A percentile compares a stretch with the other conserved stretches of the same genome.
phyloP scores from a whole-genome alignment of 2,329 filamentous ascomycete species.

The Mycocentrospora acerina region DNA sequence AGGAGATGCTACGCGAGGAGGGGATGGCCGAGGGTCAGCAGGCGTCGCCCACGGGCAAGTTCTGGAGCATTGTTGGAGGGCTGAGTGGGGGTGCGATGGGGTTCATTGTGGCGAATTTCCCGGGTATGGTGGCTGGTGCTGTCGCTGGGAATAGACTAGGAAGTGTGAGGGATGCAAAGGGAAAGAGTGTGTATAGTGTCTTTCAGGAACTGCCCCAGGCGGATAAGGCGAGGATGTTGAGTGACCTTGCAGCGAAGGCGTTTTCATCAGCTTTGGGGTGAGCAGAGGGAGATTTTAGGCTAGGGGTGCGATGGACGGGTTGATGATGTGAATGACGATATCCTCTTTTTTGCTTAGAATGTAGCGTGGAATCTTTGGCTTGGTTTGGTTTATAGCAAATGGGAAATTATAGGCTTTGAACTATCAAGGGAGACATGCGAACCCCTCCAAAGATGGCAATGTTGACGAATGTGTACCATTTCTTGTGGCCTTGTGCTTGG shows the following conservation, averaged over 20 bases:
- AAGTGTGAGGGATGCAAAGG: constrained; percentile 82
- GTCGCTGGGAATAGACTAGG: constrained; percentile 93
- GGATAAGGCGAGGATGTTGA: constrained; percentile 78
- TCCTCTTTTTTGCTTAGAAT: constrained; percentile 6
- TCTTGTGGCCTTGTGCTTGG: too few relatives aligned
- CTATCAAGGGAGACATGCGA: too few relatives aligned
- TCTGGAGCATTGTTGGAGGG: constrained; percentile 86
- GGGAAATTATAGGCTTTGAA: too few relatives aligned
- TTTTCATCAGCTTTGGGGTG: constrained; percentile 71
- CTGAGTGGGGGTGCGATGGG: constrained; percentile 86
- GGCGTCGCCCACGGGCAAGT: constrained; percentile 65
- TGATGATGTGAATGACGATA: constrained; percentile 16
- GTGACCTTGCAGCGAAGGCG: constrained; percentile 81
- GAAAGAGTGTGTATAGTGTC: constrained; percentile 92
- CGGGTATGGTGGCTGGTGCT: constrained; percentile 83
- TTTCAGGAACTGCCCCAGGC: constrained; percentile 84
- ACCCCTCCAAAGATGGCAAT: too few relatives aligned
- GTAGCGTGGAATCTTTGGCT: too few relatives aligned
- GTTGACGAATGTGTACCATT: too few relatives aligned
- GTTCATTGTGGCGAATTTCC: constrained; percentile 92
- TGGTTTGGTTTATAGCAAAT: too few relatives aligned
- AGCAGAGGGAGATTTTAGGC: constrained; percentile 3
- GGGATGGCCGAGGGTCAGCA: constrained; percentile 68
- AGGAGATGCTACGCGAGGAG: constrained; percentile 57
- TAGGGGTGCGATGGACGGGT: constrained; percentile 3